Conservation (phyloP, 495 filamentous ascomycete genomes). For the Daldinia caldariorum region DNA sequence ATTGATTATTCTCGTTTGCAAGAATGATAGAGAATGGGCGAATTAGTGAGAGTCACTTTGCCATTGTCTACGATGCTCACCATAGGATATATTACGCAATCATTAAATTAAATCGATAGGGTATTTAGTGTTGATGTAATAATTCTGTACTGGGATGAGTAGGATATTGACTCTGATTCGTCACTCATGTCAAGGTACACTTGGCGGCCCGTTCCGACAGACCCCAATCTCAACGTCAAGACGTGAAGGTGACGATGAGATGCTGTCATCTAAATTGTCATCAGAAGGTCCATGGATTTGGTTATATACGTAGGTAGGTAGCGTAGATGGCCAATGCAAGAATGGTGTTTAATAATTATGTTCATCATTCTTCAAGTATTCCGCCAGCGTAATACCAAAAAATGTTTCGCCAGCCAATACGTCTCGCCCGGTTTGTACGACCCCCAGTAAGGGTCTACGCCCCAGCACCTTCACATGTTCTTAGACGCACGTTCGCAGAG, state of each 20-base stretch:
- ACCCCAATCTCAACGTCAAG: neutral
- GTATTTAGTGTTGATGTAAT: neutral
- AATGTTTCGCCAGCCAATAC: conserved; percentile 19
- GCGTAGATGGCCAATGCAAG: neutral
- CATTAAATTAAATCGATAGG: neutral
- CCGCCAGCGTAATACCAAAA: neutral
- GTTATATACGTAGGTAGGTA: neutral
- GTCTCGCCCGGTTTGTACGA: conserved; percentile 13
- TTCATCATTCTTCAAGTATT: neutral
- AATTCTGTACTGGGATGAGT: neutral
- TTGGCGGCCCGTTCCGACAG: conserved; percentile 5
- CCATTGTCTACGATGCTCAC: too few relatives aligned
- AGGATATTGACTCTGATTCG: neutral
- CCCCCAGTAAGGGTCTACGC: neutral
- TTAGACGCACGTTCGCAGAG: conserved; percentile 25
- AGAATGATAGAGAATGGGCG: too few relatives aligned
- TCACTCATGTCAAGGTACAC: neutral
- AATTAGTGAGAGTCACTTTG: too few relatives aligned
- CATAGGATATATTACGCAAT: neutral
- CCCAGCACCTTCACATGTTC: conserved; percentile 1
- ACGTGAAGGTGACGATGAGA: conserved; percentile 11
- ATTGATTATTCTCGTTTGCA: too few relatives aligned
- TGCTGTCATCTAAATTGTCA: conserved; percentile 15
- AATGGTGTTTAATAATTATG: neutral
- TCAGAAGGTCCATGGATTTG: neutral